These are phyloP conservation scores for Nicotiana knightiana DNA, from an alignment of 257 asterid species.

Conservation along the genomic window DNA sequence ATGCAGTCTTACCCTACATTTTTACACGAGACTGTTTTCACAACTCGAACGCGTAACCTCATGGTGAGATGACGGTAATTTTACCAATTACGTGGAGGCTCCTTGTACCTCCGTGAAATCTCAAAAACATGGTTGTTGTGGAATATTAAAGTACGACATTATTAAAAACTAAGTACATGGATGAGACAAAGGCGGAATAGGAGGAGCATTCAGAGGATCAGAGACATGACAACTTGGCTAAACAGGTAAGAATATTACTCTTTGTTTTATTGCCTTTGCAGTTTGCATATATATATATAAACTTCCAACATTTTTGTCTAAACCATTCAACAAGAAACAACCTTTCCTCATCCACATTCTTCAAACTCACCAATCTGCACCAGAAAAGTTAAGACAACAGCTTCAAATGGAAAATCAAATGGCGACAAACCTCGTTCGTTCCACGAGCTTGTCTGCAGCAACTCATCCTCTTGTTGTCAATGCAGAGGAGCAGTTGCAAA, in stretches of 20 bases:
- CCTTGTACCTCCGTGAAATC: too few relatives aligned
- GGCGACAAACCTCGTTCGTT: constrained; percentile 11
- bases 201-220: not conserved
- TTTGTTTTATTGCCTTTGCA: not conserved
- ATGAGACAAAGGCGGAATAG: not conserved
- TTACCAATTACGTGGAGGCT: too few relatives aligned
- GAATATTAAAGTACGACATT: not conserved
- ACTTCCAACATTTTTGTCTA: not conserved
- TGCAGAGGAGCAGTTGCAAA: constrained; percentile 17
- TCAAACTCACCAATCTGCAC: not conserved
- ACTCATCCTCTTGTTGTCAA: constrained; percentile 15
- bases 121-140: not conserved
- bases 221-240: not conserved
- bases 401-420: not conserved
- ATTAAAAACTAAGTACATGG: not conserved
- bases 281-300: not conserved
- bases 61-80: too few relatives aligned
- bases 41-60: too few relatives aligned
- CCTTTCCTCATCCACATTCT: not conserved
- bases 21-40: too few relatives aligned
- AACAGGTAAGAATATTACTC: not conserved
- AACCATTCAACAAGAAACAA: not conserved
- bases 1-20: too few relatives aligned
- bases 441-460: constrained; percentile 26
- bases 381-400: not conserved